Evolutionary conservation across 106 monocot genomes (phyloP).

Genomic region (Dendrobium catenatum): DNA sequence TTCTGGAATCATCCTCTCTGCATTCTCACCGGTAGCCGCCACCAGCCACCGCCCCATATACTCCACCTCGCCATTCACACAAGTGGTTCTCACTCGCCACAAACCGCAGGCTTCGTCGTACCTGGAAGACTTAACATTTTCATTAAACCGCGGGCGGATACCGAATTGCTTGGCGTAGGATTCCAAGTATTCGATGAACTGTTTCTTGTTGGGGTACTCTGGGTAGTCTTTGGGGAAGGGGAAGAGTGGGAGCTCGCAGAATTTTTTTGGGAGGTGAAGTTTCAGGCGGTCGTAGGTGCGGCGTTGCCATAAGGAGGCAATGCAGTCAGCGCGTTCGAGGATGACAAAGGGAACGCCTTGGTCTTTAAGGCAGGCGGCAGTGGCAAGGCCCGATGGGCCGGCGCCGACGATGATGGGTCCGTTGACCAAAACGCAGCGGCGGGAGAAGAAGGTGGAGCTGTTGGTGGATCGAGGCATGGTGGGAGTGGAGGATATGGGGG

Average conservation of each 20-base stretch:
- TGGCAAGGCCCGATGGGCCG: constrained; percentile 18
- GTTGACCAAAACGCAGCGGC: constrained; percentile 1
- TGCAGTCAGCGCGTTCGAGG: constrained; percentile 14
- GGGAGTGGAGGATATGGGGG: too few relatives aligned
- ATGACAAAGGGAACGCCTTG: constrained; percentile 9
- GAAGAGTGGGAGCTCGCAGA: constrained; percentile 19
- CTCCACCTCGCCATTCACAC: background rate
- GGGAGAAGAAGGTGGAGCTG: background rate
- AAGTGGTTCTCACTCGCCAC: background rate
- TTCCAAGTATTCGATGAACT: constrained; percentile 17
- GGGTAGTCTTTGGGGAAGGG: constrained; percentile 1
- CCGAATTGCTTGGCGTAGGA: constrained; percentile 10
- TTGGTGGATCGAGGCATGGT: background rate
- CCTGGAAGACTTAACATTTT: background rate
- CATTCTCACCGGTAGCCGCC: constrained; percentile 1
- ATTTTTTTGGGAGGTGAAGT: constrained; percentile 21
- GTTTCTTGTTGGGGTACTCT: constrained; percentile 5
- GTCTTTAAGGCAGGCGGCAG: constrained; percentile 18
- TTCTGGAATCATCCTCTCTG: background rate
- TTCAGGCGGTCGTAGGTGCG: constrained; percentile 19
- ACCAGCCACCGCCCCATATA: constrained; percentile 7
- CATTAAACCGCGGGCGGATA: background rate
- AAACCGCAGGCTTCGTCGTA: background rate
- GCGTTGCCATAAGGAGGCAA: constrained; percentile 10
- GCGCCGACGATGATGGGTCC: constrained; percentile 19